A percentile compares a stretch with the other conserved stretches of the same genome.
These are phyloP conservation scores for Populus nigra DNA, from an alignment of 345 rosid genomes.

Conservation along the genomic window DNA sequence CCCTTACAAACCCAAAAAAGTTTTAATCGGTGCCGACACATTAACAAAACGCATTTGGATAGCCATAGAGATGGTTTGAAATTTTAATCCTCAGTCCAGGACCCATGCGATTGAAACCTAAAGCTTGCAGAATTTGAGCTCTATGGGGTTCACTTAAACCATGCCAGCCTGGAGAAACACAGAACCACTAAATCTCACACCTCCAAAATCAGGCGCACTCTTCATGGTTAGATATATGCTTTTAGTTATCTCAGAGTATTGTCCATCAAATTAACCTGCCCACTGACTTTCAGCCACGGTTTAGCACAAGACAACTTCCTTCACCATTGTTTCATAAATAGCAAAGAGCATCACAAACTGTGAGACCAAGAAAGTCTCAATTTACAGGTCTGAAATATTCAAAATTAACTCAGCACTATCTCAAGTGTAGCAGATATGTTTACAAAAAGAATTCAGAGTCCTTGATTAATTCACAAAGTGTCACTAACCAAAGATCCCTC, in stretches of 20 bases:
- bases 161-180: neutral
- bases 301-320: neutral
- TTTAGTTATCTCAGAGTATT: neutral
- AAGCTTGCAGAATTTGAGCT: neutral
- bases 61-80: neutral
- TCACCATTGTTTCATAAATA: neutral
- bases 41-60: neutral
- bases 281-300: neutral
- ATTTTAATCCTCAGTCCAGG: neutral
- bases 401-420: conserved; percentile 5
- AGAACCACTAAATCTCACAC: neutral
- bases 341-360: neutral
- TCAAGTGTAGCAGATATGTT: conserved; percentile 9
- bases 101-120: neutral
- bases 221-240: neutral
- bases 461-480: neutral
- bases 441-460: conserved; percentile 18
- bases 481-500: conserved; percentile 8
- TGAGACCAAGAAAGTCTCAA: neutral
- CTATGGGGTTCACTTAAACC: neutral
- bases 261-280: neutral
- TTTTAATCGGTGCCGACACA: neutral
- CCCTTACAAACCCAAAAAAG: neutral
- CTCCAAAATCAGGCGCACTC: neutral
- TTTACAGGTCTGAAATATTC: conserved; percentile 14